phyloP scores from a whole-genome alignment of 352 stramenopile species.

The Phytophthora sp. region DNA sequence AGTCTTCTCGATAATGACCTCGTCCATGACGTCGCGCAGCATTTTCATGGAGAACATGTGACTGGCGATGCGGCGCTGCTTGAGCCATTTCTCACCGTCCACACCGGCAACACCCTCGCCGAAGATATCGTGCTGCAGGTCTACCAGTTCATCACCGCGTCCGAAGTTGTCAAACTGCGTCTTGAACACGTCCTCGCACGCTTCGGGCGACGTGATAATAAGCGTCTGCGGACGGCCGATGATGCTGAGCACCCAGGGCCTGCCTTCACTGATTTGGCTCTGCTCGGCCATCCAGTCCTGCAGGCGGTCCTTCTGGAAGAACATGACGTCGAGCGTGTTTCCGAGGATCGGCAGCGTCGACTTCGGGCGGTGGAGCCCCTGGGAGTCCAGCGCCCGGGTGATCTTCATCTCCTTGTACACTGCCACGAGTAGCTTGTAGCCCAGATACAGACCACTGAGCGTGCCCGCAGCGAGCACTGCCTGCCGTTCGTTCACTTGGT shows the following conservation, averaged over 20 bases:
- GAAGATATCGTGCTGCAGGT: slow-evolving; percentile 49
- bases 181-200: slow-evolving; percentile 42
- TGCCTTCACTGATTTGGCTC: slow-evolving; percentile 38
- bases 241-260: slow-evolving; percentile 53
- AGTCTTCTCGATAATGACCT: slow-evolving; percentile 45
- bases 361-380: slow-evolving; percentile 34
- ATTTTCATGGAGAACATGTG: slow-evolving; percentile 77
- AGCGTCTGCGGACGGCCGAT: slow-evolving; percentile 47
- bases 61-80: slow-evolving; percentile 70
- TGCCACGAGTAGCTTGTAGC: slow-evolving; percentile 31
- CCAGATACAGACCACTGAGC: slow-evolving; percentile 26
- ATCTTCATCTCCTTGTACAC: slow-evolving; percentile 40
- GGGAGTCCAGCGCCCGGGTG: slow-evolving; percentile 31
- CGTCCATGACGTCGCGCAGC: slow-evolving; percentile 40
- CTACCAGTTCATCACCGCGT: slow-evolving; percentile 30
- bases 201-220: slow-evolving; percentile 43
- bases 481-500: slow-evolving; percentile 35
- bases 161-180: slow-evolving; percentile 61
- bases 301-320: slow-evolving; percentile 45
- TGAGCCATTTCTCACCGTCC: slow-evolving; percentile 53
- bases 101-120: slow-evolving; percentile 60
- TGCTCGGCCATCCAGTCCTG: slow-evolving; percentile 72
- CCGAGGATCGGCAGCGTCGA: slow-evolving; percentile 48
- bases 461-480: slow-evolving; percentile 18
- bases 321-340: slow-evolving; percentile 48